Evolutionary conservation across 2,329 filamentous ascomycete genomes (phyloP).

Genomic region (Ceratocystis cubensis): DNA sequence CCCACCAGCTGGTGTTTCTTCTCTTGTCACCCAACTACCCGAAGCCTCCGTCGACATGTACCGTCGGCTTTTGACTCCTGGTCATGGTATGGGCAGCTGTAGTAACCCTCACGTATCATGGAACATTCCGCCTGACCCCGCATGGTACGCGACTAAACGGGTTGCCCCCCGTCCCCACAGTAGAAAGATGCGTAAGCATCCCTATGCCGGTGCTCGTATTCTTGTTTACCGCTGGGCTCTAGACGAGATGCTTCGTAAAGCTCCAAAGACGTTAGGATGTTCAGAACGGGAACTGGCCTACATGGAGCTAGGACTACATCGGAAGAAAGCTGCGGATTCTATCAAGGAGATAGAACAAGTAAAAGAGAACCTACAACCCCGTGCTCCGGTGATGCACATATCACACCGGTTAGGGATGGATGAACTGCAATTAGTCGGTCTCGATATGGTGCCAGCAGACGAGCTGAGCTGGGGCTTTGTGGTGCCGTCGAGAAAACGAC

Average conservation of each 20-base stretch:
- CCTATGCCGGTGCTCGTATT: slow-evolving; percentile 7
- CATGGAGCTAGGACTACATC: background rate
- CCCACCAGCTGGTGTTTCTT: slow-evolving; percentile 6
- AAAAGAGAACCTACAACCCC: background rate
- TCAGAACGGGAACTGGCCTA: slow-evolving; percentile 10
- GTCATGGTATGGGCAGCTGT: background rate
- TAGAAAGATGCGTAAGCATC: slow-evolving; percentile 6
- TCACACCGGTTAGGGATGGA: background rate
- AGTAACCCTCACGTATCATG: slow-evolving; percentile 8
- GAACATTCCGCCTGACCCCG: background rate
- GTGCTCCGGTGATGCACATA: background rate
- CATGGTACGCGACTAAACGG: slow-evolving; percentile 12
- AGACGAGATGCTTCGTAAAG: background rate
- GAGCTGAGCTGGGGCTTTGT: background rate
- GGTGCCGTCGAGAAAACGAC: background rate
- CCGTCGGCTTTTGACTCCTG: slow-evolving; percentile 11
- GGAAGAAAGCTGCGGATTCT: background rate
- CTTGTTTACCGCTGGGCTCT: slow-evolving; percentile 10
- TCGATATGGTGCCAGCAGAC: background rate
- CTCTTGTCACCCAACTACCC: slow-evolving; percentile 10
- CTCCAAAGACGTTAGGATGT: background rate
- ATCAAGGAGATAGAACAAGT: background rate
- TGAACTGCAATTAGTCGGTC: background rate
- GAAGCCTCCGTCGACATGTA: slow-evolving; percentile 9
- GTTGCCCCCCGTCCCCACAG: background rate